These are phyloP conservation scores for Backusella tuberculispora DNA, from an alignment of 192 early-diverging fungal genomes.

Conservation along the genomic window DNA sequence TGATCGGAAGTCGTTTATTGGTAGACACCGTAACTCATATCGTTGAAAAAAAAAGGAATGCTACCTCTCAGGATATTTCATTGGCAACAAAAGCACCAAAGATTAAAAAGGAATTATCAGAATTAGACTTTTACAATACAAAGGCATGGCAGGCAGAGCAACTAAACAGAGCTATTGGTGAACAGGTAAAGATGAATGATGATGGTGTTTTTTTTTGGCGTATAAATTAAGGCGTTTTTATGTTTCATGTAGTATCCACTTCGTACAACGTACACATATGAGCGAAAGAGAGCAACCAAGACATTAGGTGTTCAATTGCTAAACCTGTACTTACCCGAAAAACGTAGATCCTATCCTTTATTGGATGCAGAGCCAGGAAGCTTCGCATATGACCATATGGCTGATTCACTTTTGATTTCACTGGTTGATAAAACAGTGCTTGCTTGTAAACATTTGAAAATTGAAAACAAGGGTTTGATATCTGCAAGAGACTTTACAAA, in stretches of 20 bases:
- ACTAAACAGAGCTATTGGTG: conserved; percentile 73
- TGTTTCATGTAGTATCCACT: conserved; percentile 54
- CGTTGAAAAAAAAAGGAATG: conserved; percentile 57
- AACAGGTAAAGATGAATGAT: conserved; percentile 52
- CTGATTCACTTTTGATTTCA: conserved; percentile 48
- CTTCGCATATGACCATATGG: conserved; percentile 36
- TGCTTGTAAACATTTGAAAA: conserved; percentile 52
- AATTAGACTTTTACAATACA: conserved; percentile 65
- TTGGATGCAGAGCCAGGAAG: conserved; percentile 42
- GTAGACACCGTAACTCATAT: conserved; percentile 65
- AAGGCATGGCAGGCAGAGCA: conserved; percentile 63
- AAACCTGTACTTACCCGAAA: conserved; percentile 34
- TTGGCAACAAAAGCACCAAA: conserved; percentile 73
- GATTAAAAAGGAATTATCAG: conserved; percentile 59
- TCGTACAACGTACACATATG: conserved; percentile 48
- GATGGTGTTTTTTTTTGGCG: neutral
- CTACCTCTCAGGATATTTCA: conserved; percentile 64
- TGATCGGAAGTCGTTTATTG: conserved; percentile 62
- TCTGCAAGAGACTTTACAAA: conserved; percentile 69
- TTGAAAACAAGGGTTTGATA: conserved; percentile 62
- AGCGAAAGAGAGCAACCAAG: conserved; percentile 8
- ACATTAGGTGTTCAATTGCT: conserved; percentile 47
- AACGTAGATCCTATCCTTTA: conserved; percentile 21
- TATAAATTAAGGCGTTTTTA: neutral
- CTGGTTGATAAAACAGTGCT: conserved; percentile 60